Evolutionary conservation across 148 eudicot species (phyloP), one percentile per base, ranked within the genome.

Genomic region (Simmondsia chinensis): DNA sequence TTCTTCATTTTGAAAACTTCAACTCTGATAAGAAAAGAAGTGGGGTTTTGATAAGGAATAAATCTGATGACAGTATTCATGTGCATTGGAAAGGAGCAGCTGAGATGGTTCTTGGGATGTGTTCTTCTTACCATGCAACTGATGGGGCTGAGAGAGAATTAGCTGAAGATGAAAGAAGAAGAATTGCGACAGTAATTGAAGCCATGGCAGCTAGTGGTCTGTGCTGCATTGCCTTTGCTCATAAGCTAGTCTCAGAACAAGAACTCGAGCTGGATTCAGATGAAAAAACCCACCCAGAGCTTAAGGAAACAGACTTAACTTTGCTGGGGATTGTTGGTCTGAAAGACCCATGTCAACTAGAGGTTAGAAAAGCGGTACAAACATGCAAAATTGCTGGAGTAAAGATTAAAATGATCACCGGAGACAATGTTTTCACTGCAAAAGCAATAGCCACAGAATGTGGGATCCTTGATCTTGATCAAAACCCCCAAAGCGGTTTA

Each of bases 21-120:
- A 77, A 73, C 34, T 72, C 83, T 8, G 72, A 69, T 55, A 77
- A 77, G 58, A 77, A 77, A 63, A 41, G 75, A 31, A 72, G 83
- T 41, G 79, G 83, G 10, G 72, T 72, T 6, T 39, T 48, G 25
- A 41, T 59, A 7, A 72, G 47, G 49, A 63, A 46, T 22, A 51
- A 40, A 16, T 53, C 44, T 34, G 60, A 64, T 12, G 32, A 60
- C 33, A 52, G 55, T 11, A 35, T 31, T 9, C 63, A 61, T 33
- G 56, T 73, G 38, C 83, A 77, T 37, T 77, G 76, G 79, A 77
- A 77, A 53, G 83, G 83, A 50, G 83, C 79, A 14, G 83, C 83
- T 29, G 79, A 77, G 55, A 77, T 77, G 64, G 34, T 77, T 1
- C 53, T 77, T n/a, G 60, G 59, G 38, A n/a, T n/a, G n/a, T n/a